Evolutionary conservation across 371 early-diverging fungal genomes (phyloP), one percentile per base, ranked within the genome.

Genomic region (Rhizopus sp.): DNA sequence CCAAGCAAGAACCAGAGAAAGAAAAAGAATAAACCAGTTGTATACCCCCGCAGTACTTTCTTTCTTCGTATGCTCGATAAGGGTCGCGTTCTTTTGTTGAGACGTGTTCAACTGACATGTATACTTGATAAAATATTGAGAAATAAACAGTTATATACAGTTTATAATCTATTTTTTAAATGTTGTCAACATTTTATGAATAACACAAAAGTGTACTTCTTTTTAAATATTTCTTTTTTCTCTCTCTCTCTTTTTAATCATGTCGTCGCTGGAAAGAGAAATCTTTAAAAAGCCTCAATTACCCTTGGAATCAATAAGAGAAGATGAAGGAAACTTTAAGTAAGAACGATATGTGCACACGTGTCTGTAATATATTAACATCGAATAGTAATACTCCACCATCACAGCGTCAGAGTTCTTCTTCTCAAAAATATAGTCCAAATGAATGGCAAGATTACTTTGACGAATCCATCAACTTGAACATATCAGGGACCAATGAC

Each of bases 1-100:
- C 50, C 6, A 39, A 45, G 13, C 47, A 37, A 81, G 8, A 99
- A 99, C 39, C 91, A 94, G 60, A 95, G 96, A 0, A 23, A 23
- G n/a, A n/a, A n/a, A n/a, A n/a, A n/a, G 23, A 23, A 23, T 23
- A 23, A 23, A 23, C 23, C 23, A 23, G 23, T 2, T 23, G 23
- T 23, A 23, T n/a, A n/a, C n/a, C n/a, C 23, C 23, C 23, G 0
- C 23, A 23, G 2, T 23, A 23, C 23, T 23, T 23, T 23, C 23
- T 23, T 23, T 23, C 23, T 2, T 23, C 23, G 23, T 23, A 2
- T 23, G 2, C 23, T 23, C 2, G 23, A 23, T 23, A 23, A 23
- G 23, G 23, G 2, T 2, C 23, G 2, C 23, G 23, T 23, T 23
- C 1, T 23, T 23, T 23, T 23, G 23, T 23, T 23, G 23, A n/a